Evolutionary conservation across 768 basidiomycete genomes (phyloP), one percentile per base, ranked within the genome.

Genomic region (Rhodotorula kratochvilovae): DNA sequence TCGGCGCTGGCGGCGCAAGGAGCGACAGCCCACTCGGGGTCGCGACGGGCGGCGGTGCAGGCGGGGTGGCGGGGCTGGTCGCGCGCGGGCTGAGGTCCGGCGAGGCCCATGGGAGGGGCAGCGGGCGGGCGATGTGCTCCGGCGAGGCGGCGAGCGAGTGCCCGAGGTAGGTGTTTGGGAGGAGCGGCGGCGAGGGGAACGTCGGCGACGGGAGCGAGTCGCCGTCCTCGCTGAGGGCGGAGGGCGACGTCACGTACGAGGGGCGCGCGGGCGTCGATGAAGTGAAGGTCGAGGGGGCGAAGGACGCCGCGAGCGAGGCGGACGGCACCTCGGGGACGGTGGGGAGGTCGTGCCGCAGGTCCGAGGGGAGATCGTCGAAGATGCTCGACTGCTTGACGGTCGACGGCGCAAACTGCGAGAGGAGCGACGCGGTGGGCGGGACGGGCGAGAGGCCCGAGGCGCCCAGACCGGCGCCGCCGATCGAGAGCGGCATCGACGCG

Each of bases 331-430:
- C 73, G 16, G 55, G 58, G 0, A 74, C 61, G 36, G 43, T 63
- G 4, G 68, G 64, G 6, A 71, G 60, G 6, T 64, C 59, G 27
- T 35, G 25, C 2, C 59, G 51, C 19, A 45, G 29, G 54, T 56
- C 53, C 5, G 35, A 5, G 4, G 54, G 62, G 11, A 67, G 51
- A 7, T 74, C 68, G 29, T 70, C 72, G 46, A 70, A 63, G 46
- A 67, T 39, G 10, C 45, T 57, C 46, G 58, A 36, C 33, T 43
- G 55, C 36, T 60, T 65, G 59, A 67, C 57, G 19, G 66, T 63
- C 50, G 70, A 71, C 10, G 73, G 73, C 10, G 73, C 68, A 33
- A 70, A 68, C 42, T 70, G 73, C 23, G 73, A 70, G 6, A 74
- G 63, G 19, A 74, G 59, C 46, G 66, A 64, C 2, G 62, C 55